A percentile compares a stretch with the other conserved stretches of the same genome.
Evolutionary conservation across 805 yeast genomes (phyloP).

Genomic region (Cyberlindnera sargentensis): DNA sequence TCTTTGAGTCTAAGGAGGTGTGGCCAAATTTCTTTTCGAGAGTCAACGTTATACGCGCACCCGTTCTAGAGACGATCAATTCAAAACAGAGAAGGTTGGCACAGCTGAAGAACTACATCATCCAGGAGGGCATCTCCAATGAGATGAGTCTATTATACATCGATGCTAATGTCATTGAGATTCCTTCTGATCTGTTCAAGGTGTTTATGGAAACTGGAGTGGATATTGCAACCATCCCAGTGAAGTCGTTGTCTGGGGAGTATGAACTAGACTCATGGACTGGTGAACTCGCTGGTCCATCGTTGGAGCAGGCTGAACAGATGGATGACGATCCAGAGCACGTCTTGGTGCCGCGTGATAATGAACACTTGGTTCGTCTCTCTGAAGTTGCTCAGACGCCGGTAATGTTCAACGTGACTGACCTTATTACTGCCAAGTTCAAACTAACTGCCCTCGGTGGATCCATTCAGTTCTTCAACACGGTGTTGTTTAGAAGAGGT

Average conservation of each 20-base stretch:
- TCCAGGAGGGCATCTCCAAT: too few relatives aligned
- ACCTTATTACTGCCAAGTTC: slow-evolving; percentile 1
- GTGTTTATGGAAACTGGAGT: slow-evolving; percentile 19
- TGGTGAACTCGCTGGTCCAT: slow-evolving; percentile 24
- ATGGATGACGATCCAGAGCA: slow-evolving; percentile 11
- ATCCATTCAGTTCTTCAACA: slow-evolving; percentile 38
- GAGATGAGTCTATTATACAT: slow-evolving; percentile 26
- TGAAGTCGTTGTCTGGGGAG: slow-evolving; percentile 18
- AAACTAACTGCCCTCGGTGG: slow-evolving; percentile 44
- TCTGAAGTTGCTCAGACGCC: slow-evolving; percentile 6
- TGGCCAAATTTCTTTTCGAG: too few relatives aligned
- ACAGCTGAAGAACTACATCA: too few relatives aligned
- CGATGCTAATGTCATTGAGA: slow-evolving; percentile 25
- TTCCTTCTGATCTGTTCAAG: slow-evolving; percentile 21
- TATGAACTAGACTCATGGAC: slow-evolving; percentile 31
- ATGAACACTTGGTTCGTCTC: slow-evolving; percentile 7
- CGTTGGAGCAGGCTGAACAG: slow-evolving; percentile 12
- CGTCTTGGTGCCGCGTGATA: slow-evolving; percentile 14
- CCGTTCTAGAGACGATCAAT: too few relatives aligned
- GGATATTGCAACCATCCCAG: slow-evolving; percentile 27
- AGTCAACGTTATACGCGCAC: too few relatives aligned
- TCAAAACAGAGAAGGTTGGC: too few relatives aligned
- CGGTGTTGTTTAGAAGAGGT: slow-evolving; percentile 38
- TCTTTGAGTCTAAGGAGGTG: not conserved
- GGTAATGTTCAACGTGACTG: slow-evolving; percentile 9